Base-by-base conservation (phyloP, 106 monocot genomes). In the Platanthera zijinensis region DNA sequence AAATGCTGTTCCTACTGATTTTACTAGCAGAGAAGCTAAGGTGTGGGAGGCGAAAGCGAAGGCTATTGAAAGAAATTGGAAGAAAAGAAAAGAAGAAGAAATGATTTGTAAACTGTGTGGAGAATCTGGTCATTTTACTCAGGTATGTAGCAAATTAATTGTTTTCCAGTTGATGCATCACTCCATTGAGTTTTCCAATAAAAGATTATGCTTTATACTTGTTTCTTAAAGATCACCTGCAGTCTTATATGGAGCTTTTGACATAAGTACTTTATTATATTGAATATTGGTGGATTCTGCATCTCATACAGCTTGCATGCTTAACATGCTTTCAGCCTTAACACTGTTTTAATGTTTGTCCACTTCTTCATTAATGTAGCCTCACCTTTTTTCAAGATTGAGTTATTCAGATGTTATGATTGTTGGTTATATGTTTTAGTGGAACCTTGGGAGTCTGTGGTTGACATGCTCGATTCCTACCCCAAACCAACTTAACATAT, bases 61-160 rank as follows among this genome's bases (percentile, higher is more conserved):
- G 82, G 99, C 99, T 63, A 94, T 84, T 50, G 97, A 99, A 75
- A 84, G 89, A 61, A 99, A 94, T 72, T 99, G 93, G 93, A 94
- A 99, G 69, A 94, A 92, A 72, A 89, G 94, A 68, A 94, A 92
- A 71, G 91, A 99, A 76, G 97, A 99, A 81, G 97, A 99, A 78
- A 91, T 99, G 94, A 99, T 94, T 8, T 99, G 97, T 83, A 99
- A 99, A 70, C 82, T 99, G 53, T 99, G 97, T 79, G 97, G 97
- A 45, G 97, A 92, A 73, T 72, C 88, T 5, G 89, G 91, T 74
- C 97, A 99, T 82, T 99, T 94, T 82, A 99, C 97, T 80, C 97
- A 99, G 97, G 97, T 99, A 88, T 73, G 5, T 8, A 71, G 47
- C 8, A 70, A 15, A 70, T 48, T 66, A 25, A 39, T 51, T n/a